These are phyloP conservation scores for Begonia masoniana DNA, from an alignment of 306 rosid genomes.

Conservation along the genomic window DNA sequence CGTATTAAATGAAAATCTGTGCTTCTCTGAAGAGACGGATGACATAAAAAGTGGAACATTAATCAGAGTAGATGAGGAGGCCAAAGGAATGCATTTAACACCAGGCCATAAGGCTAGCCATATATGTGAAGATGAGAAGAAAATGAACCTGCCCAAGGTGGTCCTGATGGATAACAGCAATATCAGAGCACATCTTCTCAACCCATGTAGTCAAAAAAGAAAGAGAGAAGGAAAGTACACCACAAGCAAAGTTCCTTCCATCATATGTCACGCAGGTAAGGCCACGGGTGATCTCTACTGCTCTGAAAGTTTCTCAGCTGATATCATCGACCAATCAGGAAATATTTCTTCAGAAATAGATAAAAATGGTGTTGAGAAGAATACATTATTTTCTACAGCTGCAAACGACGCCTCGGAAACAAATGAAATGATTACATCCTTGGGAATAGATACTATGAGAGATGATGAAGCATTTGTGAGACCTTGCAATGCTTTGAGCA, in stretches of 20 bases:
- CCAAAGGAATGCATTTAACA: constrained; percentile 15
- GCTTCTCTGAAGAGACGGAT: constrained; percentile 27
- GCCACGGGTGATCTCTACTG: constrained; percentile 17
- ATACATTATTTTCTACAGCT: constrained; percentile 13
- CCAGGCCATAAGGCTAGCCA: constrained; percentile 16
- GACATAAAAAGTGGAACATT: constrained; percentile 8
- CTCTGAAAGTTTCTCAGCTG: constrained; percentile 16
- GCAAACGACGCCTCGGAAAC: constrained; percentile 10
- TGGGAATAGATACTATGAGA: constrained; percentile 15
- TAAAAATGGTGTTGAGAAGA: constrained; percentile 29
- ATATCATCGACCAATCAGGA: constrained; percentile 16
- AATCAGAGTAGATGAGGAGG: constrained; percentile 24
- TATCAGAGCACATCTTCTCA: constrained; percentile 10
- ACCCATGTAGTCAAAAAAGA: constrained; percentile 20
- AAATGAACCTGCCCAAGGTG: constrained; percentile 20
- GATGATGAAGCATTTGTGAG: constrained; percentile 20
- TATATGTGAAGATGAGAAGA: constrained; percentile 21
- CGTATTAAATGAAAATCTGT: constrained; percentile 17
- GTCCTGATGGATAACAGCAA: constrained; percentile 15
- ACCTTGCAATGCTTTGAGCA: constrained; percentile 23
- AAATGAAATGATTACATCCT: constrained; percentile 14
- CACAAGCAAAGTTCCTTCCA: constrained; percentile 11
- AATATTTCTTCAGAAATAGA: constrained; percentile 14
- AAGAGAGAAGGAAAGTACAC: constrained; percentile 17
- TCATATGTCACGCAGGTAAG: constrained; percentile 15